These are phyloP conservation scores for Ganoderma sinense DNA, from an alignment of 1,284 basidiomycete species.

Conservation along the genomic window DNA sequence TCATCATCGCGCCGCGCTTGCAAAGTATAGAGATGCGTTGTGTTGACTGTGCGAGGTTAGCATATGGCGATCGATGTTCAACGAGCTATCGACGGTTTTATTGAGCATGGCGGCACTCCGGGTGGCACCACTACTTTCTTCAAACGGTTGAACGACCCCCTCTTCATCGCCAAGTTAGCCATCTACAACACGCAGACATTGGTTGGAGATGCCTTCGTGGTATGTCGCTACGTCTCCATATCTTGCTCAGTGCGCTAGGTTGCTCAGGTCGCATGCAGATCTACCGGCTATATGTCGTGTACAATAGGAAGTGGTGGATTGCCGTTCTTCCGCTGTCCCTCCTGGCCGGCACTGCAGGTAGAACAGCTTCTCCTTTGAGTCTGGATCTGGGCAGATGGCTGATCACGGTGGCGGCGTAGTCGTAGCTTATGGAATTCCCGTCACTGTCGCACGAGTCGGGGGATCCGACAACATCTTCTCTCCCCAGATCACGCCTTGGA, in stretches of 20 bases:
- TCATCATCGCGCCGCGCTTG: not conserved
- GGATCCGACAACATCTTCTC: slow-evolving; percentile 14
- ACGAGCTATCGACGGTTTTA: slow-evolving; percentile 16
- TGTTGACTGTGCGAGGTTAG: not conserved
- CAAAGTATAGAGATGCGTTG: too few relatives aligned
- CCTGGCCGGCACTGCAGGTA: slow-evolving; percentile 8
- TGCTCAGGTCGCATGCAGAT: not conserved
- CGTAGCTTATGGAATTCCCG: slow-evolving; percentile 8
- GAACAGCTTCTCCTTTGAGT: not conserved
- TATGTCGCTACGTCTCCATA: not conserved
- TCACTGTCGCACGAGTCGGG: slow-evolving; percentile 9
- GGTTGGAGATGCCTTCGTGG: slow-evolving; percentile 24
- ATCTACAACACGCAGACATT: slow-evolving; percentile 21
- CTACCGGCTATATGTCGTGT: slow-evolving; percentile 22
- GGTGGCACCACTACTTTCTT: slow-evolving; percentile 10
- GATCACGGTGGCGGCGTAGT: not conserved
- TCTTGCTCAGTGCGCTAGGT: too few relatives aligned
- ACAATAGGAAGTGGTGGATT: slow-evolving; percentile 9
- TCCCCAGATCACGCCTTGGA: slow-evolving; percentile 17
- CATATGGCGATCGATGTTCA: slow-evolving; percentile 22
- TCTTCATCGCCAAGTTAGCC: slow-evolving; percentile 12
- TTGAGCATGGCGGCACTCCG: slow-evolving; percentile 8
- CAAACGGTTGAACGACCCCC: slow-evolving; percentile 8
- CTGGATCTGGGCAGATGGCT: too few relatives aligned
- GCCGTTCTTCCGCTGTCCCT: slow-evolving; percentile 8